Evolutionary conservation across 164 flowering plant genomes (phyloP), one percentile per base, ranked within the genome.

Genomic region (Vitis amurensis): DNA sequence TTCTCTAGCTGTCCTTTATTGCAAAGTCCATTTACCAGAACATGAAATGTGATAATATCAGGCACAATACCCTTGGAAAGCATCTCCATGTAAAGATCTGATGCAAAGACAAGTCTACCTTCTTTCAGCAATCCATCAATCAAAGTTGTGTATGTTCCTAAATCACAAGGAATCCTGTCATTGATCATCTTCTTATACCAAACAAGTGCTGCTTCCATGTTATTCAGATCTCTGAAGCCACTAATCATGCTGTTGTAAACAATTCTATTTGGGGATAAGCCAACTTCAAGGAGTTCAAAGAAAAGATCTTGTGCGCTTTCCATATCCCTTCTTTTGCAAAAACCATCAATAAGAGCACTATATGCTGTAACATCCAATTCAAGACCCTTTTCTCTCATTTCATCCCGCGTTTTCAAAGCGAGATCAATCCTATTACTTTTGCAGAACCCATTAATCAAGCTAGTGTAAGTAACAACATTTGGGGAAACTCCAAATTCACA

Each of bases 251-350:
- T 82, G 67, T 85, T 86, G 80, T 84, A 93, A 53, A 90, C 67
- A 66, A 71, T 57, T 15, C 71, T n/a, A 67, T 77, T 87, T 23
- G 93, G 93, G 59, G 84, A 72, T 56, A 90, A 69, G 30, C 97
- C 96, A 72, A 71, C 83, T 68, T 85, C 85, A 51, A 51, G 64
- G 27, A 93, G 81, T 79, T 93, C 88, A 29, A 72, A 62, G 75
- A 87, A 86, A 63, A 87, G 76, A 55, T 78, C 64, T 12, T n/a
- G 58, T 17, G 98, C 98, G 59, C 61, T 74, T 73, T 71, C 78
- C 91, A 91, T 89, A 72, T 88, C 88, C 50, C 82, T 76, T 37
- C 61, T 86, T 79, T 84, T 87, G 77, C 90, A 89, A 57, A 81
- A 83, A 2, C 89, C 97, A 77, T 87, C 82, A 50, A 93, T 88